Evolutionary conservation across 2,329 filamentous ascomycete genomes (phyloP), one percentile per base, ranked within the genome.

Genomic region (Aspergillus pseudoviridinutans): DNA sequence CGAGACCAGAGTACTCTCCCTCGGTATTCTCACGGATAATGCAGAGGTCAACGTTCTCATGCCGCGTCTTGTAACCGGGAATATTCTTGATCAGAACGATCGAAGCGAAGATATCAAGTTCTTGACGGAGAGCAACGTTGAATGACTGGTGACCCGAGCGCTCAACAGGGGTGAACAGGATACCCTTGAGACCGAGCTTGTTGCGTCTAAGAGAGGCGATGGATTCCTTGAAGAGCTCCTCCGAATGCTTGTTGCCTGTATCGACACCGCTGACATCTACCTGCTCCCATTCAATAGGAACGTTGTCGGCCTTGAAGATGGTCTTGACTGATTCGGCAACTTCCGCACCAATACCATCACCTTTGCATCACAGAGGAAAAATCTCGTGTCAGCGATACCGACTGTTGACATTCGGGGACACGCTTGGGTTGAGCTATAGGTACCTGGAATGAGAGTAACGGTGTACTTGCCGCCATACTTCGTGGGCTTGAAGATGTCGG

Each of bases 21-120:
- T 99, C 94, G 74, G 94, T 99, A 85, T 99, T 99, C 84, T 99
- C 94, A 81, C 94, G 94, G 80, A 99, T 97, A 80, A 99, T 97
- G 87, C 92, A 96, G 68, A 97, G 87, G 78, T 99, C 94, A 76
- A 99, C 91, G 78, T 94, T 86, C 79, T 96, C 89, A 85, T 99
- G 94, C 76, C 94, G 91, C 64, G 94, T 99, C 80, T 94, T 81
- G 84, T 97, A 97, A 72, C 94, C 94, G 70, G 94, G 94, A 72
- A 99, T 97, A 84, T 99, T 99, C 89, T 97, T 97, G 84, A 99
- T 92, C 67, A 97, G 85, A 72, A 92, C 91, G 76, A 99, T 94
- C 66, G 91, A 96, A 76, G 94, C 94, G 82, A 97, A 99, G 79
- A 99, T 97, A 81, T 99, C 94, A 75, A 99, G 91, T 80, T 97